Base-by-base conservation (phyloP, 2,329 filamentous ascomycete genomes). In the Waltergamsia citrina region DNA sequence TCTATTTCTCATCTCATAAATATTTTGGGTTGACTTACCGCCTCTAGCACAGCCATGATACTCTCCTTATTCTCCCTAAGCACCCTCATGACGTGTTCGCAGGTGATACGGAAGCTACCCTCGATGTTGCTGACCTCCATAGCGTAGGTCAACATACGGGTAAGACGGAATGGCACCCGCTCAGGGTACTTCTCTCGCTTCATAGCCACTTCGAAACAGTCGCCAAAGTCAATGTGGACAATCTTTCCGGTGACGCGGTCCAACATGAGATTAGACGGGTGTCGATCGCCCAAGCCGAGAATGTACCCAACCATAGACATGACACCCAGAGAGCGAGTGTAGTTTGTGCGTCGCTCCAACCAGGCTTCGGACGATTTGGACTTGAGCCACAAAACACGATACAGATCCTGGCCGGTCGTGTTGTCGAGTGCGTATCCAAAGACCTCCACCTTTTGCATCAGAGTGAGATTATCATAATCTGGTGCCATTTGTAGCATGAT, bases 301-400 rank as follows among this genome's bases (percentile, higher is more conserved):
- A 99, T 96, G 58, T 99, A 99, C 42, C 92, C 92, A n/a, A 96
- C 92, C 87, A 99, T 98, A n/a, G 87, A 95, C 92, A 98, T 99
- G 49, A 98, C 92, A 47, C 86, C 92, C 3, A 98, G 70, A 2
- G 90, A 96, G 38, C 92, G 82, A 14, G 92, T 98, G 62, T 98
- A 99, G 54, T 94, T 98, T n/a, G 93, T 98, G 34, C 92, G 82
- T 28, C 92, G 76, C 58, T 96, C 92, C 22, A 99, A 78, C 92
- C 92, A 99, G 3, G 90, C 83, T 58, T 99, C 92, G 0, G 90
- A 95, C 41, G 85, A 94, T 69, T 95, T 95, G 52, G 86, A 94
- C 74, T 98, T 98, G 46, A 99, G 72, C 92, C 93, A 99, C 23
- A 99, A 67, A 3, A 99, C 90, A 24, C 92, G 85, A 60, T 98